Percentiles rank a stretch among this genome's conserved stretches.
Conservation (phyloP, 371 early-diverging fungal species). For the Mucor piriformis region DNA sequence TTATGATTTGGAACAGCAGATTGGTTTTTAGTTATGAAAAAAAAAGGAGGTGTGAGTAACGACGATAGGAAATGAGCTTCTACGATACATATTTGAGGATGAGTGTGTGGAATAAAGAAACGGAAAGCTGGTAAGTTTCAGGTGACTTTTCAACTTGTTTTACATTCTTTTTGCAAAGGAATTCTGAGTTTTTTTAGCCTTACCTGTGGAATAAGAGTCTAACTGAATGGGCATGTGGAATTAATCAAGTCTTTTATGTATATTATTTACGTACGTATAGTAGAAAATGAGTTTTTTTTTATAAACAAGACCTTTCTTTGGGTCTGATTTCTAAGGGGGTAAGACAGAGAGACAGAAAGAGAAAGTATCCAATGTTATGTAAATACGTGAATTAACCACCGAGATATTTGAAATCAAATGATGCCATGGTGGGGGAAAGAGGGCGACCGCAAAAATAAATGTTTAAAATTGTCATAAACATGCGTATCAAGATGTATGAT, state of each 20-base stretch:
- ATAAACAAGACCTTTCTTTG: neutral
- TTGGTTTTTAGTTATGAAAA: neutral
- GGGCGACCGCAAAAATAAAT: neutral
- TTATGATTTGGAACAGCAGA: neutral
- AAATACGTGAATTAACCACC: neutral
- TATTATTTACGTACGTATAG: neutral
- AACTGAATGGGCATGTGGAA: neutral
- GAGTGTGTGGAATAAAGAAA: neutral
- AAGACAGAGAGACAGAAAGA: neutral
- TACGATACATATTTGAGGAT: neutral
- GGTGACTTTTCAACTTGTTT: neutral
- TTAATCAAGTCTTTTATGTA: conserved; percentile 1
- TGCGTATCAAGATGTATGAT: neutral
- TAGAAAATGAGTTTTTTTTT: neutral
- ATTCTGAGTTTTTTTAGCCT: neutral
- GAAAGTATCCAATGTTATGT: neutral
- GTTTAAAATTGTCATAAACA: no score
- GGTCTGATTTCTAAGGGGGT: neutral
- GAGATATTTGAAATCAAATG: conserved; percentile 1
- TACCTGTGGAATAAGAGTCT: neutral
- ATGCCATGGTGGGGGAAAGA: neutral
- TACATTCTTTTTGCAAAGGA: neutral
- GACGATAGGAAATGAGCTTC: no score
- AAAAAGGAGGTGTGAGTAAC: neutral
- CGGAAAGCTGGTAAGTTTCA: neutral